phyloP scores from a whole-genome alignment of 148 eudicot genomes.

The Simmondsia chinensis region DNA sequence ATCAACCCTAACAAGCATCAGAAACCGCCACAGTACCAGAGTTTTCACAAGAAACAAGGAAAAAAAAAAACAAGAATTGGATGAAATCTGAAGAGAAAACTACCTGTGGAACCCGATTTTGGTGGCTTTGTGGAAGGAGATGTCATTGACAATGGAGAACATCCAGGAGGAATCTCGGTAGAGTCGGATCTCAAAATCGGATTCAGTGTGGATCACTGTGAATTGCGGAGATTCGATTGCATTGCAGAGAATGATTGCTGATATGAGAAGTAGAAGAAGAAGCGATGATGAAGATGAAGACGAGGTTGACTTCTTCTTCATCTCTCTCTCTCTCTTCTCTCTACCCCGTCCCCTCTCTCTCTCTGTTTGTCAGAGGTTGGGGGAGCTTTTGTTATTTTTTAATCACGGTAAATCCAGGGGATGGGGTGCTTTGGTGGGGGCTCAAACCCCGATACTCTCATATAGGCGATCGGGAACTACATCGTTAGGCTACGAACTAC shows the following conservation, averaged over 20 bases:
- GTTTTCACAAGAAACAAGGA: not conserved
- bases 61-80: not conserved
- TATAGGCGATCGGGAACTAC: no score
- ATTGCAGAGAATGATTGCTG: not conserved
- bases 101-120: conserved; percentile 75
- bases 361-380: no score
- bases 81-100: not conserved
- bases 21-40: no score
- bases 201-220: conserved; percentile 52
- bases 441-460: no score
- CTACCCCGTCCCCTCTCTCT: no score
- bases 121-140: conserved; percentile 75
- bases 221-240: conserved; percentile 61
- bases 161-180: conserved; percentile 67
- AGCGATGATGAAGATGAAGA: not conserved
- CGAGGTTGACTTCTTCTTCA: conserved; percentile 10
- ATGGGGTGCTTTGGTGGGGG: no score
- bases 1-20: not conserved
- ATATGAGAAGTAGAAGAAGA: not conserved
- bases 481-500: no score
- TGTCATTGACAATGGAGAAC: conserved; percentile 41
- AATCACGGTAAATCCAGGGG: no score
- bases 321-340: not conserved
- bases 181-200: conserved; percentile 70
- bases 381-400: no score